Evolutionary conservation across 768 basidiomycete genomes (phyloP).

Genomic region (Tricholoma terreum): DNA sequence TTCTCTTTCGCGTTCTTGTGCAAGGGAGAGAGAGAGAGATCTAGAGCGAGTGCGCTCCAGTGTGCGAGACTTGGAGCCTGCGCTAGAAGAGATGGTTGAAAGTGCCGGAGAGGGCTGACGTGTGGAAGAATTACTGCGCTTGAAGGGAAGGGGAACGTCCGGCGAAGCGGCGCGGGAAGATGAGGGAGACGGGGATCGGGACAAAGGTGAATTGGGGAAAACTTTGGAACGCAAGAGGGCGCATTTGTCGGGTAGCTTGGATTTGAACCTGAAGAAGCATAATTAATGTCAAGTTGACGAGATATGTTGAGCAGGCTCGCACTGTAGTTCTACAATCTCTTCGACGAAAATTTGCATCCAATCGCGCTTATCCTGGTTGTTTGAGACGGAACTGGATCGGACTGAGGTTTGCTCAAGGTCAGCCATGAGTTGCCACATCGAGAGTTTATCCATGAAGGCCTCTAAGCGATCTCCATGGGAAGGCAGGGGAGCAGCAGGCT

Average conservation of each 20-base stretch:
- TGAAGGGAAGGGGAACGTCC: conserved; percentile 2
- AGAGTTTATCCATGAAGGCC: conserved; percentile 74
- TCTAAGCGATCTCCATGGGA: conserved; percentile 56
- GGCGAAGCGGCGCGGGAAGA: conserved; percentile 33
- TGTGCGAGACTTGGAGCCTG: conserved; percentile 7
- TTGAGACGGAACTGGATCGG: conserved; percentile 7
- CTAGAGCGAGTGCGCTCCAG: conserved; percentile 48
- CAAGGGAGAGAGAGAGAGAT: conserved; percentile 68
- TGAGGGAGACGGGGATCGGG: conserved; percentile 12
- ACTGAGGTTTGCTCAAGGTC: conserved; percentile 24
- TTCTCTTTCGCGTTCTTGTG: conserved; percentile 50
- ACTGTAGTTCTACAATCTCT: conserved; percentile 65
- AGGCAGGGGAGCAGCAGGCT: conserved; percentile 15
- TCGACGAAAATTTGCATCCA: conserved; percentile 77
- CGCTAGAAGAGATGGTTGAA: conserved; percentile 17
- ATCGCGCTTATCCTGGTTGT: conserved; percentile 42
- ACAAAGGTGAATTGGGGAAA: conserved; percentile 60
- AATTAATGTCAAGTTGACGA: not conserved
- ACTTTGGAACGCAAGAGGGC: conserved; percentile 61
- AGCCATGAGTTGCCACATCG: conserved; percentile 69
- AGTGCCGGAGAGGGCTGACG: conserved; percentile 19
- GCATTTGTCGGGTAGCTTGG: conserved; percentile 49
- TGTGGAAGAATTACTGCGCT: conserved; percentile 1
- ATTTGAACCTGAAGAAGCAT: conserved; percentile 47
- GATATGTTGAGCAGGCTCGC: conserved; percentile 18